phyloP scores from a whole-genome alignment of 208 protist species.

The Trypanosoma melophagium region DNA sequence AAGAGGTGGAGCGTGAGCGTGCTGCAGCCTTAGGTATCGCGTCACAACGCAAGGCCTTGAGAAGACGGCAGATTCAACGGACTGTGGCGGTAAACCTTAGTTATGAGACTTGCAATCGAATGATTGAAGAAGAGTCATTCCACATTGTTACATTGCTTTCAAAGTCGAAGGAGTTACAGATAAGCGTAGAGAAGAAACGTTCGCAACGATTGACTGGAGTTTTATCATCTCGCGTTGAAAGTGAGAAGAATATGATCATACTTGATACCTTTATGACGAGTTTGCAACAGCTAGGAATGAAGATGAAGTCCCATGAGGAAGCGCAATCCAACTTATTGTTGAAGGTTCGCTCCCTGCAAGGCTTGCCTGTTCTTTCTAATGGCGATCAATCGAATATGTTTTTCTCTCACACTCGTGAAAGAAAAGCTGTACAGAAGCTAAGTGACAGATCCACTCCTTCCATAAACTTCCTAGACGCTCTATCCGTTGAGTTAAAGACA shows the following conservation, averaged over 20 bases:
- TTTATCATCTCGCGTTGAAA: neutral
- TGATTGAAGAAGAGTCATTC: conserved; percentile 3
- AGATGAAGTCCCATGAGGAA: conserved; percentile 7
- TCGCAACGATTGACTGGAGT: neutral
- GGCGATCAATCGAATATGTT: neutral
- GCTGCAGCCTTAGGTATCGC: neutral
- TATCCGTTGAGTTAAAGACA: too few relatives aligned
- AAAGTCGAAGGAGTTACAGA: neutral
- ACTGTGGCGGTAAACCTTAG: neutral
- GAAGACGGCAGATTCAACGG: conserved; percentile 10
- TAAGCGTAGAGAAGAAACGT: neutral
- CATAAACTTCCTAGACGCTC: too few relatives aligned
- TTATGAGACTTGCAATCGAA: neutral
- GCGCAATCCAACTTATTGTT: neutral
- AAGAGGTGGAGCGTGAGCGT: conserved; percentile 3
- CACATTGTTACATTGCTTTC: neutral
- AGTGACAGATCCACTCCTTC: too few relatives aligned
- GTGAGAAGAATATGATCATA: neutral
- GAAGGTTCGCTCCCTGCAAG: neutral
- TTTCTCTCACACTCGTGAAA: neutral
- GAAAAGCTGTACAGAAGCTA: too few relatives aligned
- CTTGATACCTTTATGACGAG: neutral
- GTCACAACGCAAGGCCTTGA: conserved; percentile 9
- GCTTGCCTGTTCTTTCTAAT: neutral
- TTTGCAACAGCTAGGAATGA: conserved; percentile 1